Conservation (phyloP, 2,329 filamentous ascomycete genomes). For the Colletotrichum chlorophyti region DNA sequence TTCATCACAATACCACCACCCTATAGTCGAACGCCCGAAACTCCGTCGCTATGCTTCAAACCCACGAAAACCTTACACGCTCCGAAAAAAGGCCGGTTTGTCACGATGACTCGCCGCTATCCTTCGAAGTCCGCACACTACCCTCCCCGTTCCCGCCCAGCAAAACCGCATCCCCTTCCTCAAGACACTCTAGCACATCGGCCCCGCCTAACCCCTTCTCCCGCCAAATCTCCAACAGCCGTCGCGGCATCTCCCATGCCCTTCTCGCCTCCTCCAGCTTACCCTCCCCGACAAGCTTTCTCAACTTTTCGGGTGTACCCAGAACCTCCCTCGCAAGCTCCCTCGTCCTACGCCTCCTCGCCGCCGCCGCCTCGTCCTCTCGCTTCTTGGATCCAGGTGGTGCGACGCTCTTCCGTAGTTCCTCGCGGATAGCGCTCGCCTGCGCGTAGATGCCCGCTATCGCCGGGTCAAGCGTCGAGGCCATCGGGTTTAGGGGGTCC, state of each 20-base stretch:
- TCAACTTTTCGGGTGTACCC: constrained; percentile 65
- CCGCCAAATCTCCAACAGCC: constrained; percentile 59
- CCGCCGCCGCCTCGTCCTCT: constrained; percentile 40
- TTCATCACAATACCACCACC: background rate
- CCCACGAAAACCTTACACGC: background rate
- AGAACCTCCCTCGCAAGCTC: constrained; percentile 70
- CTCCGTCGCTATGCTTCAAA: constrained; percentile 19
- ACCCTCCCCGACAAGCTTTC: constrained; percentile 64
- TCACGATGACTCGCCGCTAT: constrained; percentile 25
- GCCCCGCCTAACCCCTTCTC: constrained; percentile 60
- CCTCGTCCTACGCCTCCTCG: constrained; percentile 48
- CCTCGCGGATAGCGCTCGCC: constrained; percentile 60
- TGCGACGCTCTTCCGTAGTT: constrained; percentile 55
- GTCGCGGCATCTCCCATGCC: constrained; percentile 62
- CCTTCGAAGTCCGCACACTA: constrained; percentile 21
- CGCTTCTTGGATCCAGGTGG: constrained; percentile 50
- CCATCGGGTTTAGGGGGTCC: constrained; percentile 79
- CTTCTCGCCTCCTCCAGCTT: constrained; percentile 65
- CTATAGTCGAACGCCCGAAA: background rate
- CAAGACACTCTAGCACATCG: constrained; percentile 60
- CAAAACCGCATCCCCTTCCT: constrained; percentile 61
- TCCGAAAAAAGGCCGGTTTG: background rate
- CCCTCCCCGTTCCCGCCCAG: constrained; percentile 31
- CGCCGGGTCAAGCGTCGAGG: constrained; percentile 74
- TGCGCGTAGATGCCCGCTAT: constrained; percentile 76